A percentile compares a stretch with the other conserved stretches of the same genome.
Conservation (phyloP, 805 yeast species). For the Wickerhamiella brachini region DNA sequence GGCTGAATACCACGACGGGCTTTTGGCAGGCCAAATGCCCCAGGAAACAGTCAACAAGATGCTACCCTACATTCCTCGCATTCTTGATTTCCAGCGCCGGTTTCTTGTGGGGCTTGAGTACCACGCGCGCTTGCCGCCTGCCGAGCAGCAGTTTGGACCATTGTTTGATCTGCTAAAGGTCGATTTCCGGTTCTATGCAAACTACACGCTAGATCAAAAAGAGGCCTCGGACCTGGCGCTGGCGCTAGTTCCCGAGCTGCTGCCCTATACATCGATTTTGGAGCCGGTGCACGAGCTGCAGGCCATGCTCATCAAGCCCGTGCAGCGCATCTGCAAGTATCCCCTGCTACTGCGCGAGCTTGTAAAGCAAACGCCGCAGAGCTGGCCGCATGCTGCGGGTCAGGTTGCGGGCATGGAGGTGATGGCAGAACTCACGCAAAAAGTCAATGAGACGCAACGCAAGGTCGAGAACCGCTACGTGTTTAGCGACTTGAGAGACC, state of each 20-base stretch:
- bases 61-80: conserved; percentile 72
- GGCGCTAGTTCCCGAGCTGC: conserved; percentile 44
- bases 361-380: conserved; percentile 44
- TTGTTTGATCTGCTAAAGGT: conserved; percentile 74
- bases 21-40: conserved; percentile 53
- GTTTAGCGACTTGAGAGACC: conserved; percentile 50
- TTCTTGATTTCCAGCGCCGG: conserved; percentile 85
- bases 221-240: conserved; percentile 70
- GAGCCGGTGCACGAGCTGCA: conserved; percentile 84
- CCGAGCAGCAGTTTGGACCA: conserved; percentile 78
- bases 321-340: conserved; percentile 91
- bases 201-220: conserved; percentile 85
- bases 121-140: conserved; percentile 60
- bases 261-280: conserved; percentile 41
- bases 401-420: conserved; percentile 55
- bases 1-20: conserved; percentile 50
- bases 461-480: conserved; percentile 71
- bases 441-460: conserved; percentile 88
- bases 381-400: conserved; percentile 48
- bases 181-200: conserved; percentile 79
- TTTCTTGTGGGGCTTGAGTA: conserved; percentile 81
- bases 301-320: conserved; percentile 81
- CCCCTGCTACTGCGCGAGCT: conserved; percentile 67
- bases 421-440: conserved; percentile 70
- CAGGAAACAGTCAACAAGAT: conserved; percentile 67